Percentiles rank a stretch among this genome's conserved stretches.
These are phyloP conservation scores for Cryoendolithus antarcticus DNA, from an alignment of 2,329 filamentous ascomycete genomes.

Conservation along the genomic window DNA sequence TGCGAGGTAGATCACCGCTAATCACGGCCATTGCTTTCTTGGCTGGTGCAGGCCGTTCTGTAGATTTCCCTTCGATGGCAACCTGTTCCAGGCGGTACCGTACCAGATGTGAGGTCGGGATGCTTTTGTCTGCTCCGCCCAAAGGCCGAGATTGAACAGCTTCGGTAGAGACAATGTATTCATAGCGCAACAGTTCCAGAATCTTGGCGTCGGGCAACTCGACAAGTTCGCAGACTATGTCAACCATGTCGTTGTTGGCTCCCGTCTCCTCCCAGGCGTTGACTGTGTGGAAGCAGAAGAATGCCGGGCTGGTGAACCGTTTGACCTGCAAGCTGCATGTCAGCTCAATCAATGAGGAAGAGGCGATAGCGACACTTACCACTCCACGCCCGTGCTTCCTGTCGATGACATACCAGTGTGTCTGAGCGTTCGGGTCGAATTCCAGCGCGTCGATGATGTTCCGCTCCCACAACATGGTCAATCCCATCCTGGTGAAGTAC, in stretches of 20 bases:
- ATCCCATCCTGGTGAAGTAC: conserved; percentile 45
- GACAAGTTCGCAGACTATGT: conserved; percentile 54
- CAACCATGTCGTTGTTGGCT: conserved; percentile 24
- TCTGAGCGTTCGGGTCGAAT: conserved; percentile 45
- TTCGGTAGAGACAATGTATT: conserved; percentile 49
- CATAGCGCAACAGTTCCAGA: conserved; percentile 56
- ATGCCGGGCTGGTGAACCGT: conserved; percentile 53
- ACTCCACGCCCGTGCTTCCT: conserved; percentile 49
- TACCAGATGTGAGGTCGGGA: conserved; percentile 1
- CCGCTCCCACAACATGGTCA: conserved; percentile 49
- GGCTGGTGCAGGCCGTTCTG: conserved; percentile 12
- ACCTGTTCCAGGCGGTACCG: conserved; percentile 7
- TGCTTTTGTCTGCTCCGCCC: conserved; percentile 27
- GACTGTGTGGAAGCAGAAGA: conserved; percentile 69
- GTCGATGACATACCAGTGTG: conserved; percentile 65
- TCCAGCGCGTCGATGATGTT: conserved; percentile 59
- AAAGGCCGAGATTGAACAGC: conserved; percentile 28
- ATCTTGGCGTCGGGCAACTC: conserved; percentile 54
- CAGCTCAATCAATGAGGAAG: no score
- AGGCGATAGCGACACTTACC: neutral
- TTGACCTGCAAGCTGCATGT: conserved; percentile 33
- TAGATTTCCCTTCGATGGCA: neutral
- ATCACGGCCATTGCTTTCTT: neutral
- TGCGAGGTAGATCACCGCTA: conserved; percentile 51
- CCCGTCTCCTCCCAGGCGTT: conserved; percentile 59